These are phyloP conservation scores for Ceriops decandra DNA, from an alignment of 345 rosid species.

Conservation along the genomic window DNA sequence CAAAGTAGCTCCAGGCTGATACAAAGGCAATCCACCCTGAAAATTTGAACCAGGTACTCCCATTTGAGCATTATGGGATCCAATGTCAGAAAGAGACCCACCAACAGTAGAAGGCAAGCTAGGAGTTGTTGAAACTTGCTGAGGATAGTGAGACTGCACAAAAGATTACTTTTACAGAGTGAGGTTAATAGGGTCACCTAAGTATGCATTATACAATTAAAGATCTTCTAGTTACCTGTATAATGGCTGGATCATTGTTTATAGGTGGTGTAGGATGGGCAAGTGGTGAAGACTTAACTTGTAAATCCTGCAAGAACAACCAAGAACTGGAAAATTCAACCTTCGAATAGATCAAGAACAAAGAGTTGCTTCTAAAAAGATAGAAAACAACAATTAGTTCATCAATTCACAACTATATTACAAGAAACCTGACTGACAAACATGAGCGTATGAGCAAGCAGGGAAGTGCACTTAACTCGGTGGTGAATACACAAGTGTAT, in stretches of 20 bases:
- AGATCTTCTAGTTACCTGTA: conserved; percentile 54
- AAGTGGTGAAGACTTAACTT: conserved; percentile 88
- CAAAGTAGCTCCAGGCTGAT: conserved; percentile 82
- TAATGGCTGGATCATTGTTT: conserved; percentile 89
- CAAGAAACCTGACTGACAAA: background rate
- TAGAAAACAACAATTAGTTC: background rate
- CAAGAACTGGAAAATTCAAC: background rate
- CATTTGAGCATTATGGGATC: conserved; percentile 51
- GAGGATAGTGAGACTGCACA: conserved; percentile 87
- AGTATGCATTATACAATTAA: conserved; percentile 2
- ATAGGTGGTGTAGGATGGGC: conserved; percentile 61
- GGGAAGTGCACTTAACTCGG: too few species aligned
- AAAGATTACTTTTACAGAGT: conserved; percentile 9
- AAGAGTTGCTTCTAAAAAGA: background rate
- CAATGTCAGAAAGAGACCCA: conserved; percentile 51
- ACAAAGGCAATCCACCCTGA: conserved; percentile 68
- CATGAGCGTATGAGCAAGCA: background rate
- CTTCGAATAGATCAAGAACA: background rate
- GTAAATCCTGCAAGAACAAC: conserved; percentile 64
- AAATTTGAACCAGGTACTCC: conserved; percentile 64
- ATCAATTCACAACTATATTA: background rate
- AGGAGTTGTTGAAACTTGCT: conserved; percentile 47
- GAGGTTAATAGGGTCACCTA: background rate
- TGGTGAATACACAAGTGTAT: background rate
- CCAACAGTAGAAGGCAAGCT: conserved; percentile 55